These are phyloP conservation scores for Debaryomyces hansenii DNA, from an alignment of 805 yeast species.

Conservation along the genomic window DNA sequence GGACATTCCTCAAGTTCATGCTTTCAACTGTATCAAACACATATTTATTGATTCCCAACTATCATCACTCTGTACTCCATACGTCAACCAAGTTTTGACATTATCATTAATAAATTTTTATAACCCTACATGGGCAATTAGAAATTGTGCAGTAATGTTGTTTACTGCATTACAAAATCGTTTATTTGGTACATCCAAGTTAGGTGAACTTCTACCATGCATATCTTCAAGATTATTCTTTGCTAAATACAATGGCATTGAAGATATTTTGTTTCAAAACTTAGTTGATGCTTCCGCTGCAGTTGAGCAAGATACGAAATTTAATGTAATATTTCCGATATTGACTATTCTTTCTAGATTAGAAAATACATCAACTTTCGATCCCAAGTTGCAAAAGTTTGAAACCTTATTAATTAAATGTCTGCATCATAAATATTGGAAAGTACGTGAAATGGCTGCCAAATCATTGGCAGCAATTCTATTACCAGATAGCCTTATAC, in stretches of 20 bases:
- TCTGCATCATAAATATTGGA: conserved; percentile 65
- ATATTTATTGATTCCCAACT: conserved; percentile 71
- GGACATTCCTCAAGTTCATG: conserved; percentile 91
- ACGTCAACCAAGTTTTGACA: conserved; percentile 57
- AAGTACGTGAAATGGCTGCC: conserved; percentile 85
- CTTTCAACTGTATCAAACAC: conserved; percentile 79
- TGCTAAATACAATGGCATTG: conserved; percentile 56
- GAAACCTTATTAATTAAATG: conserved; percentile 46
- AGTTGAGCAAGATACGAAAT: conserved; percentile 28
- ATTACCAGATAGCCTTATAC: conserved; percentile 6
- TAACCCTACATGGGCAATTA: conserved; percentile 75
- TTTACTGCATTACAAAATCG: conserved; percentile 82
- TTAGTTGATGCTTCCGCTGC: conserved; percentile 21
- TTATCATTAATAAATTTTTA: conserved; percentile 64
- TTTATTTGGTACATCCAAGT: conserved; percentile 63
- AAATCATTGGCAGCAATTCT: conserved; percentile 59
- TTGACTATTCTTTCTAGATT: conserved; percentile 70
- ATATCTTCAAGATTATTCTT: conserved; percentile 70
- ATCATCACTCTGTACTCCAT: conserved; percentile 50
- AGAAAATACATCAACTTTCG: conserved; percentile 54
- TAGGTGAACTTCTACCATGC: conserved; percentile 30
- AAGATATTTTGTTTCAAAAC: conserved; percentile 46
- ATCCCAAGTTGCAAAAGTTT: conserved; percentile 51
- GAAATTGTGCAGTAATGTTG: conserved; percentile 92
- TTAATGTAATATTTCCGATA: conserved; percentile 73